These are phyloP conservation scores for Dictyostelium capitatum DNA, from an alignment of 78 protist species.

Conservation along the genomic window DNA sequence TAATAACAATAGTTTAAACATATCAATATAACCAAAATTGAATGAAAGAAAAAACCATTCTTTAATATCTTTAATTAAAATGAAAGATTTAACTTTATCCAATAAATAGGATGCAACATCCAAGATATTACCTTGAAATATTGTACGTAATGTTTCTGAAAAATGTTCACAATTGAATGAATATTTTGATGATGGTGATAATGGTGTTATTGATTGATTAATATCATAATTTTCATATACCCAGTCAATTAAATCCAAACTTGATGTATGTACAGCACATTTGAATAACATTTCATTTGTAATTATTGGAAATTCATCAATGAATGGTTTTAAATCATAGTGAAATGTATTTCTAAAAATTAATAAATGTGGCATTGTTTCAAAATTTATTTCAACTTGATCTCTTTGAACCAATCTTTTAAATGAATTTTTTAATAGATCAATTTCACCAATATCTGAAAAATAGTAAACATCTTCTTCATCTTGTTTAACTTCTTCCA, in stretches of 20 bases:
- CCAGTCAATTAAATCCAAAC: neutral
- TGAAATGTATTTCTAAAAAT: neutral
- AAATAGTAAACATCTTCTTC: constrained; percentile 2
- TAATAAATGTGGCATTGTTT: neutral
- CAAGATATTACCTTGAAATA: neutral
- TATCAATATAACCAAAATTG: neutral
- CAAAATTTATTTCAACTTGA: neutral
- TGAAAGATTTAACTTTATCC: neutral
- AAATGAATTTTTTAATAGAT: neutral
- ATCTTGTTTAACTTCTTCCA: neutral
- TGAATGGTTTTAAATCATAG: neutral
- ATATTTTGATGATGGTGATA: no score
- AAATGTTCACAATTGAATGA: no score
- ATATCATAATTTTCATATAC: neutral
- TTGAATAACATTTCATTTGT: neutral
- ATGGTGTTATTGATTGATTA: no score
- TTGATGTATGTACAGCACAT: neutral
- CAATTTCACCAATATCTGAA: neutral
- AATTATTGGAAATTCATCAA: neutral
- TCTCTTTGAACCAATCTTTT: neutral
- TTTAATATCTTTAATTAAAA: neutral
- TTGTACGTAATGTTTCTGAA: no score
- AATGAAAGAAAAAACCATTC: neutral
- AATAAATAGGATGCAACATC: neutral
- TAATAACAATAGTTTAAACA: neutral